Evolutionary conservation across 805 yeast species (phyloP), one percentile per base, ranked within the genome.

Genomic region (Candida chilensis): DNA sequence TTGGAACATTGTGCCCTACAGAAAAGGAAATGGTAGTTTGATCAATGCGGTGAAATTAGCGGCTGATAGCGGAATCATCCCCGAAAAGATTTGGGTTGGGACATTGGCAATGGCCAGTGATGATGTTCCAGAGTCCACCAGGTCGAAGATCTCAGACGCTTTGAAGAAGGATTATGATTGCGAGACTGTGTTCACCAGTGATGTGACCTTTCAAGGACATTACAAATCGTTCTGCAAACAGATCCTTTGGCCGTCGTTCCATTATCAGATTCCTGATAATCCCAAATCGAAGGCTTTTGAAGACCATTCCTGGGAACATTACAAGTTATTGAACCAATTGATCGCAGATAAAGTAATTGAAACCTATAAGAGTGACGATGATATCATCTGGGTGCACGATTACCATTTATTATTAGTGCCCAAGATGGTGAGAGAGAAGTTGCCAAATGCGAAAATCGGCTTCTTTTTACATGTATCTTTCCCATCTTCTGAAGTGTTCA

Each of bases 241-340:
- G 46, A 84, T 92, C 24, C 60, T 92, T 37, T 92, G 97, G 97
- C 98, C 98, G 19, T 85, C 96, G 2, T 67, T 92, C 38, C 78
- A 74, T 42, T 92, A 92, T 50, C 96, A 90, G 52, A 84, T 90
- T 22, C 97, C 97, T 0, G 97, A 92, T 52, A 79, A 88, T 47
- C 94, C 96, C 30, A 84, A 82, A 42, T 78, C 94, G 2, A 87
- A 87, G 52, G 95, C 94, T 0, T 92, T 90, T 54, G 96, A 90
- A 53, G 96, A 85, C 40, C 94, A 87, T 49, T 85, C 96, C 1
- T 90, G 96, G 95, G 75, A 75, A 16, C 78, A 80, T 47, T 90
- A 90, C 52, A 74, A 73, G 40, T 56, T 64, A 2, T 65, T 90
- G 37, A 92, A 92, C 46, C 85, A 78, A 50, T 52, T 71, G 27